Conservation (phyloP, 2,329 filamentous ascomycete genomes). For the Sporothrix pallida region DNA sequence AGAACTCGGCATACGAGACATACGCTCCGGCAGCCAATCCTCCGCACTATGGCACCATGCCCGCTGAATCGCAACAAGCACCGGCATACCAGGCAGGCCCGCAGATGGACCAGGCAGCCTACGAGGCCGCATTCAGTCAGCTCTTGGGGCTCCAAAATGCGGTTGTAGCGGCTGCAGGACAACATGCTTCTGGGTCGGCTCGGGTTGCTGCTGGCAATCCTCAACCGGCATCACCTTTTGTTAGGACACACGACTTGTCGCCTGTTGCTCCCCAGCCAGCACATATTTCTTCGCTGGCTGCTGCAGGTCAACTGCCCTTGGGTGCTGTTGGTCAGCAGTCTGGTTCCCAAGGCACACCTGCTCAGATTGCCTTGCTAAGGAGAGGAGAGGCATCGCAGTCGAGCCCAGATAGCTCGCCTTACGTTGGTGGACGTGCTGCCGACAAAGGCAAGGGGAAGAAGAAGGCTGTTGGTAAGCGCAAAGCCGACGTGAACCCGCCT, state of each 20-base stretch:
- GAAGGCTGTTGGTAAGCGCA: constrained; percentile 60
- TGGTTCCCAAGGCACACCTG: constrained; percentile 51
- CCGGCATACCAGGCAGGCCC: too few species aligned
- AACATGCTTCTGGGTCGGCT: neutral
- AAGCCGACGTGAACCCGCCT: constrained; percentile 55
- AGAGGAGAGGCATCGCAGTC: constrained; percentile 56
- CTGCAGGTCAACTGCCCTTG: constrained; percentile 43
- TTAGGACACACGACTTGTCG: constrained; percentile 75
- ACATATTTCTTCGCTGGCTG: constrained; percentile 66
- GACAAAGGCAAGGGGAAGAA: constrained; percentile 52
- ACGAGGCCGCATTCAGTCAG: too few species aligned
- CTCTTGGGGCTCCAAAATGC: too few species aligned
- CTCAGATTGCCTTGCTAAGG: constrained; percentile 64
- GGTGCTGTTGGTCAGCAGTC: constrained; percentile 31
- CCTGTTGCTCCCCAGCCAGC: constrained; percentile 77
- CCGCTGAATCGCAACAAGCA: neutral
- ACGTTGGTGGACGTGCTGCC: constrained; percentile 43
- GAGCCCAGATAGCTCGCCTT: constrained; percentile 66
- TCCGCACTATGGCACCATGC: neutral
- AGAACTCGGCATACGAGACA: neutral
- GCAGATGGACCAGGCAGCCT: too few species aligned
- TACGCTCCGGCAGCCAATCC: neutral
- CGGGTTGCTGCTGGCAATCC: constrained; percentile 44
- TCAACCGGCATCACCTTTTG: constrained; percentile 54
- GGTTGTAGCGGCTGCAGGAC: neutral